Evolutionary conservation across 2,329 filamentous ascomycete species (phyloP), one percentile per base, ranked within the genome.

Genomic region (Trichoderma cornu-damae): DNA sequence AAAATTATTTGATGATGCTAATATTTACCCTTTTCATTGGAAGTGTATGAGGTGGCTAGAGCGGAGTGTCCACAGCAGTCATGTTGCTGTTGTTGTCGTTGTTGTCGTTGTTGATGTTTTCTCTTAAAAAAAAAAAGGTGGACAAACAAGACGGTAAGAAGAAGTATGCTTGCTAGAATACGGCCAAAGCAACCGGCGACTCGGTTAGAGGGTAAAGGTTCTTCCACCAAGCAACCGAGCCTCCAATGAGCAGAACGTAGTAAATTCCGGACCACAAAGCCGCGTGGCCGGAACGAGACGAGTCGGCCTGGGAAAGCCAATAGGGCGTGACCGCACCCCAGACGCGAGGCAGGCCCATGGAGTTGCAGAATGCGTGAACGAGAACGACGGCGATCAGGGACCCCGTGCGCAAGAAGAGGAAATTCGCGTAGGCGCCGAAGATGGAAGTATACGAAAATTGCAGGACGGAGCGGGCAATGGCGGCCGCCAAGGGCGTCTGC

Each of bases 381-480:
- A 86, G 68, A 53, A 93, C 85, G 30, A 87, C 87, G 11, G 88
- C 86, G 38, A 86, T 79, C 37, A 97, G 73, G 47, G 88, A 95
- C 3, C 90, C 91, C 0, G 91, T 95, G 34, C 93, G 85, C 18
- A 99, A 69, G 67, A 88, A 96, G 18, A 96, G 67, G 66, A 97
- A 99, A 0, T 90, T 91, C 4, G 89, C 92, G 72, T 94, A 96
- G 72, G 90, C 91, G 61, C 94, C 94, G 67, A 99, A 99, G 4
- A 97, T 72, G 6, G 90, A 92, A 0, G 94, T 99, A 72, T 96
- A 99, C 3, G 81, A 78, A 66, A 99, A 87, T 69, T 97, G 94
- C 63, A 97, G 80, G 9, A 91, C 63, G 2, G 90, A 90, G 49
- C 90, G 85, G 26, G 88, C 68, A 5, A 94, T 67, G 6, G 87